Percentiles rank a stretch among this genome's conserved stretches.
phyloP scores from a whole-genome alignment of 371 early-diverging fungal species.

The Mortierella sp. region DNA sequence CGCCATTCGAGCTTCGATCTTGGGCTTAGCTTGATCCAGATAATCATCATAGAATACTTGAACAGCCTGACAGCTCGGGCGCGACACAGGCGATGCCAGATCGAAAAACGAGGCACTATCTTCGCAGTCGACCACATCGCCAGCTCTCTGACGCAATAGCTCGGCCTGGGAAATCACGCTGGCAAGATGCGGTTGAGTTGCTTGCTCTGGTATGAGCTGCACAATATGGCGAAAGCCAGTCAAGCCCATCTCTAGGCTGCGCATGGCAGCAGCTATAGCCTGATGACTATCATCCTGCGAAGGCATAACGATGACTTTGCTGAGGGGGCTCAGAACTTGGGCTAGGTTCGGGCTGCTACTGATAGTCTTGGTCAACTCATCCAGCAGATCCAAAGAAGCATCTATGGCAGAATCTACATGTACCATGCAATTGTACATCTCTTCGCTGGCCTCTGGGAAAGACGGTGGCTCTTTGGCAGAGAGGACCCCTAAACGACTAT shows the following conservation, averaged over 20 bases:
- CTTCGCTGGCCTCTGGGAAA: background rate
- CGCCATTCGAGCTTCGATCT: background rate
- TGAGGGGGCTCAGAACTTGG: constrained; percentile 4
- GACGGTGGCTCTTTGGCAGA: background rate
- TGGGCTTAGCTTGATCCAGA: constrained; percentile 7
- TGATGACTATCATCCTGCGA: background rate
- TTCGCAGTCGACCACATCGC: constrained; percentile 11
- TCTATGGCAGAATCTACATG: constrained; percentile 9
- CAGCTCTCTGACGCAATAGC: background rate
- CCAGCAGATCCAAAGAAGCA: background rate
- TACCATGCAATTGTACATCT: constrained; percentile 4
- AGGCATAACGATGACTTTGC: constrained; percentile 9
- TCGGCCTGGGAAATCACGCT: constrained; percentile 3
- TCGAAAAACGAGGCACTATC: background rate
- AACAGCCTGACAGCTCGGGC: constrained; percentile 17
- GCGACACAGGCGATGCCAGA: background rate
- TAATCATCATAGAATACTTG: constrained; percentile 25
- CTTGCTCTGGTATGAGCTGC: constrained; percentile 5
- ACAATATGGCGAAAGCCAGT: constrained; percentile 13
- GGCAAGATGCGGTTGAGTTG: background rate
- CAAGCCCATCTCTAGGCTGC: constrained; percentile 14
- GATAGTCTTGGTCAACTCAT: background rate
- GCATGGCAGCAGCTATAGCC: constrained; percentile 1
- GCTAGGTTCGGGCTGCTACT: background rate
- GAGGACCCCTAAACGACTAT: background rate